Base-by-base conservation (phyloP, 495 filamentous ascomycete species). In the Trichoderma reesei region DNA sequence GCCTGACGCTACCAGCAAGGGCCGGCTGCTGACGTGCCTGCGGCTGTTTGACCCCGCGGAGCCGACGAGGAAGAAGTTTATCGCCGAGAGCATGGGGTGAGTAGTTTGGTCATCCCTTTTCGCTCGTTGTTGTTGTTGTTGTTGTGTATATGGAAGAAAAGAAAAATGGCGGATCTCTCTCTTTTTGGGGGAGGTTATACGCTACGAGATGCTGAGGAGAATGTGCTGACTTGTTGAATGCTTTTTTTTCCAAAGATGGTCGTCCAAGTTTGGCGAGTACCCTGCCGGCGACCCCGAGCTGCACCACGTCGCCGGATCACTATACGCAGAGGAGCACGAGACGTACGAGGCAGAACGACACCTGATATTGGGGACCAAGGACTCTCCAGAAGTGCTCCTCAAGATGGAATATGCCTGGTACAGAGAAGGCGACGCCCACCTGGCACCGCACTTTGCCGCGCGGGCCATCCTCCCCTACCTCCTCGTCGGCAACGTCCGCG, bases 401-500 rank as follows among this genome's bases (percentile, higher is more conserved):
- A 82, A 82, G 61, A 79, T 96, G 71, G 91, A 97, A 71, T 98
- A 96, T 71, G 84, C 88, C 63, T 99, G 94, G 94, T 99, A 96
- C 77, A 86, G 83, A 26, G 82, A 87, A 65, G 90, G 96, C 71
- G 90, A 93, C 38, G 83, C 90, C 2, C 90, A 96, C 71, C 95
- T 90, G 0, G 93, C 93, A 6, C 86, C 90, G n/a, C 78, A 88
- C 41, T 99, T 96, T 74, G 88, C 87, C 66, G 91, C 91, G 18
- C 87, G 94, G 67, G 92, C 89, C 31, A 84, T 99, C 41, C 86
- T 99, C 54, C 92, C 94, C 31, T 98, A 96, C 72, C 87, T 99
- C 48, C 82, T 98, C 59, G 84, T 87, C 59, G 91, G 91, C 67
- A 98, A 98, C 74, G 74, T 97, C 59, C 89, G 92, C 67, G 91